Evolutionary conservation across 345 rosid species (phyloP), one percentile per base, ranked within the genome.

Genomic region (Rhodamnia argentea): DNA sequence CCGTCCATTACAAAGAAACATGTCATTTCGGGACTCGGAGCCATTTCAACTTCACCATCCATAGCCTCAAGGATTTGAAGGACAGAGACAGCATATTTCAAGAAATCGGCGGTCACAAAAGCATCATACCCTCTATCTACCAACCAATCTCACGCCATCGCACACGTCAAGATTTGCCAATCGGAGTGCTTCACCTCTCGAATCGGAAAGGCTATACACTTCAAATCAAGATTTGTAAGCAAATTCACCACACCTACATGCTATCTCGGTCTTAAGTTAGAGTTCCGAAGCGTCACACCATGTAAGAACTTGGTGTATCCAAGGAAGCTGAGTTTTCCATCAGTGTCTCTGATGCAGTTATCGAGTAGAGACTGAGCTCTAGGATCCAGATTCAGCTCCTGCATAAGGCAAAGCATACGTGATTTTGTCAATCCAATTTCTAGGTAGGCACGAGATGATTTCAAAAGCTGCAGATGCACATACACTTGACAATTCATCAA

Each of bases 381-480:
- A 52, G 97, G 96, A 82, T 97, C 99, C 83, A 97, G 95, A 81
- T 89, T 92, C 94, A 94, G 87, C 90, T 93, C 97, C 97, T 93
- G 95, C 86, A 52, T 27, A 18, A 53, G 18, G n/a, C 27, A 59
- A 54, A 47, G 16, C 52, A 32, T 64, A 83, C 42, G 50, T 52
- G n/a, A 54, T 16, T 83, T 83, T 42, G 44, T n/a, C 44, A 83
- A 62, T 57, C 57, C 84, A 83, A n/a, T 83, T 57, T 52, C 57
- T 29, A 20, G 24, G 57, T 16, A 83, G 60, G 84, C 47, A 29
- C 26, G 10, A 18, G 32, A 53, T 6, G 10, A 32, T 50, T 52
- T 14, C 78, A 11, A 59, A 84, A 52, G 42, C 52, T 62, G 7
- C 8, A 16, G 3, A 27, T 27, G 58, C 40, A 57, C 89, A 20